Conservation (phyloP, 495 filamentous ascomycete genomes). For the Penicillium longicatenatum region DNA sequence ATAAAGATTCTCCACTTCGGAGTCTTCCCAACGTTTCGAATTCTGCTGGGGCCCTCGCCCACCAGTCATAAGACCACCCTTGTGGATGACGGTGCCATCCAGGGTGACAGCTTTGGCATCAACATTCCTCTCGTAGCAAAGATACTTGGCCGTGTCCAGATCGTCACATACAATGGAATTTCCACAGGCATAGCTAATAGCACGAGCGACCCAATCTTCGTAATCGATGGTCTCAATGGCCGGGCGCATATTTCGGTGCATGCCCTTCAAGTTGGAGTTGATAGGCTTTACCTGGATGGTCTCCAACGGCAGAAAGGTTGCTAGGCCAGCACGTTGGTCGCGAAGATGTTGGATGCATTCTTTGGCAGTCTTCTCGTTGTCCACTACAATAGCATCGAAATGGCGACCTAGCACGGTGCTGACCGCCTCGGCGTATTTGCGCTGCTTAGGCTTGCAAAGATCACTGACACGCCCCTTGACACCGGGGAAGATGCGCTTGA, state of each 20-base stretch:
- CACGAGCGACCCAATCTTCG: conserved; percentile 80
- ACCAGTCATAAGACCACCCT: conserved; percentile 97
- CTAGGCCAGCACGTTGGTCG: conserved; percentile 79
- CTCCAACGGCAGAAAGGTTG: conserved; percentile 93
- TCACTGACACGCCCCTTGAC: conserved; percentile 89
- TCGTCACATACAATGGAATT: conserved; percentile 96
- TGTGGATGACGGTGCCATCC: conserved; percentile 92
- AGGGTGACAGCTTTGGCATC: conserved; percentile 93
- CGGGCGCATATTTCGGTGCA: conserved; percentile 79
- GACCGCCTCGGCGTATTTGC: conserved; percentile 91
- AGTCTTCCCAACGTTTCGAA: conserved; percentile 84
- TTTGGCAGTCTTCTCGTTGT: conserved; percentile 89
- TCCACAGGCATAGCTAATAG: conserved; percentile 92
- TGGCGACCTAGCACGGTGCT: conserved; percentile 89
- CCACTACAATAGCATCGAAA: conserved; percentile 94
- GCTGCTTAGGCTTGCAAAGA: conserved; percentile 93
- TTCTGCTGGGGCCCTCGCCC: conserved; percentile 75
- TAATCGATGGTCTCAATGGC: conserved; percentile 98
- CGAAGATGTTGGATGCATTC: conserved; percentile 94
- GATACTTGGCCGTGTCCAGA: conserved; percentile 77
- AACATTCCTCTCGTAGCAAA: conserved; percentile 82
- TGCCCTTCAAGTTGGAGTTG: conserved; percentile 87
- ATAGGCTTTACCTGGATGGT: conserved; percentile 91
- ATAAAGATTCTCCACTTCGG: conserved; percentile 79
- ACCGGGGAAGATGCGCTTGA: conserved; percentile 90